A percentile compares a stretch with the other conserved stretches of the same genome.
These are phyloP conservation scores for Tuber brumale DNA, from an alignment of 495 filamentous ascomycete genomes.

Conservation along the genomic window DNA sequence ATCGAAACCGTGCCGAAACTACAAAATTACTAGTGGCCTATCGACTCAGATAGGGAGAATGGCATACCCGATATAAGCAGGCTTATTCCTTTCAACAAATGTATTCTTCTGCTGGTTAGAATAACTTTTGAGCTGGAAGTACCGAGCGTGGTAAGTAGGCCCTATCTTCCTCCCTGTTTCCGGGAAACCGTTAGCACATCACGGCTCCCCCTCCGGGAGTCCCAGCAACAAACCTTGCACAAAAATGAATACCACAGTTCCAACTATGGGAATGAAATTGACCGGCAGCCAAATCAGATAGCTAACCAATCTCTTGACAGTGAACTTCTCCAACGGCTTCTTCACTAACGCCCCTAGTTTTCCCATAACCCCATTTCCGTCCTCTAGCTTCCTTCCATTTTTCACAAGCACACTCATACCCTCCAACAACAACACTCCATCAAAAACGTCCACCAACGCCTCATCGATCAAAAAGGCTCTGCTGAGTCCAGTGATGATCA, in stretches of 20 bases:
- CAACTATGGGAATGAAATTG: constrained; percentile 88
- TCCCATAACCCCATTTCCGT: constrained; percentile 54
- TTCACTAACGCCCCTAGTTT: constrained; percentile 69
- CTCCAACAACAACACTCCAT: constrained; percentile 62
- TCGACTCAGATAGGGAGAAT: not conserved
- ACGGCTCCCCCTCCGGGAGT: not conserved
- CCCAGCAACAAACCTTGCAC: constrained; percentile 53
- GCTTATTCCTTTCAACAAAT: constrained; percentile 31
- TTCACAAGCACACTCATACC: constrained; percentile 56
- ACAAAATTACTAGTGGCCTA: not conserved
- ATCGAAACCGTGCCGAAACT: constrained; percentile 34
- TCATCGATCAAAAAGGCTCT: constrained; percentile 70
- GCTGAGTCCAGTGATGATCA: constrained; percentile 64
- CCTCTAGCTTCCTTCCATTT: constrained; percentile 61
- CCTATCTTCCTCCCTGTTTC: constrained; percentile 20
- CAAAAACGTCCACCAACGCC: constrained; percentile 83
- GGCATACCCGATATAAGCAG: constrained; percentile 32
- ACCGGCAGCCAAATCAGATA: constrained; percentile 61
- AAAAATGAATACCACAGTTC: constrained; percentile 70
- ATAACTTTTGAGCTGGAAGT: constrained; percentile 82
- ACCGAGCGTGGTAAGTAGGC: constrained; percentile 44
- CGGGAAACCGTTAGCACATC: not conserved
- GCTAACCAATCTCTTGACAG: constrained; percentile 19
- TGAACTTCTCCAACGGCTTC: constrained; percentile 59
- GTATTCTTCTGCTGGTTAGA: constrained; percentile 11